Percentiles rank a stretch among this genome's conserved stretches.
phyloP scores from a whole-genome alignment of 208 protist genomes.

The Leishmania tarentolae region DNA sequence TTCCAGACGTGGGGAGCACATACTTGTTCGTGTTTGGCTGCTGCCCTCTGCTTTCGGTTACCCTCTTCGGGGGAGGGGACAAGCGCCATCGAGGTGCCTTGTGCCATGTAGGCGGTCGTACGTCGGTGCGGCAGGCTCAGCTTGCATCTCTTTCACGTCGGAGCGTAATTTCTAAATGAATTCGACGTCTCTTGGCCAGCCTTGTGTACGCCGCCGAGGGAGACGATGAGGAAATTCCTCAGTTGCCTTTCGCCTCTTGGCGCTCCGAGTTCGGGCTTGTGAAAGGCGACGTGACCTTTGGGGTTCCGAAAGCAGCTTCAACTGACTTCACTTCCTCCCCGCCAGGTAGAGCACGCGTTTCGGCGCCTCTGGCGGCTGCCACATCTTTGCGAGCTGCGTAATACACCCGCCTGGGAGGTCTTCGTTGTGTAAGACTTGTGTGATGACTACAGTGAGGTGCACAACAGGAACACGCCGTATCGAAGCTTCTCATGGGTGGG shows the following conservation, averaged over 20 bases:
- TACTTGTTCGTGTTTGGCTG: not conserved
- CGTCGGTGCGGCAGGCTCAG: not conserved
- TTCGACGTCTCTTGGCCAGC: not conserved
- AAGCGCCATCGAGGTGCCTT: not conserved
- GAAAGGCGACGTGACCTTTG: not conserved
- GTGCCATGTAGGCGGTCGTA: not conserved
- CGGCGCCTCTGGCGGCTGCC: not conserved
- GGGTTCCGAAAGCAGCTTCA: not conserved
- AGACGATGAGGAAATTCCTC: not conserved
- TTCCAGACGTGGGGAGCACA: not conserved
- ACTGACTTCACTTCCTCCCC: too few relatives aligned
- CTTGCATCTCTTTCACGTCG: not conserved
- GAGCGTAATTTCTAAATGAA: not conserved
- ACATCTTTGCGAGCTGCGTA: not conserved
- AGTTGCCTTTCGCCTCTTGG: not conserved
- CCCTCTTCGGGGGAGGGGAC: not conserved
- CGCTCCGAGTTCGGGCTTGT: not conserved
- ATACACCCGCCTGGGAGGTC: not conserved
- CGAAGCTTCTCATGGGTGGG: too few relatives aligned
- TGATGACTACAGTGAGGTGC: too few relatives aligned
- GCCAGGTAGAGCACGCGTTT: too few relatives aligned
- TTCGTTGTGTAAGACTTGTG: not conserved
- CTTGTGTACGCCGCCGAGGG: not conserved
- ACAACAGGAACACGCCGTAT: too few relatives aligned
- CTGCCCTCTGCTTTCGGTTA: not conserved